A percentile compares a stretch with the other conserved stretches of the same genome.
These are phyloP conservation scores for Astrothelium macrocarpum DNA, from an alignment of 495 filamentous ascomycete species.

Conservation along the genomic window DNA sequence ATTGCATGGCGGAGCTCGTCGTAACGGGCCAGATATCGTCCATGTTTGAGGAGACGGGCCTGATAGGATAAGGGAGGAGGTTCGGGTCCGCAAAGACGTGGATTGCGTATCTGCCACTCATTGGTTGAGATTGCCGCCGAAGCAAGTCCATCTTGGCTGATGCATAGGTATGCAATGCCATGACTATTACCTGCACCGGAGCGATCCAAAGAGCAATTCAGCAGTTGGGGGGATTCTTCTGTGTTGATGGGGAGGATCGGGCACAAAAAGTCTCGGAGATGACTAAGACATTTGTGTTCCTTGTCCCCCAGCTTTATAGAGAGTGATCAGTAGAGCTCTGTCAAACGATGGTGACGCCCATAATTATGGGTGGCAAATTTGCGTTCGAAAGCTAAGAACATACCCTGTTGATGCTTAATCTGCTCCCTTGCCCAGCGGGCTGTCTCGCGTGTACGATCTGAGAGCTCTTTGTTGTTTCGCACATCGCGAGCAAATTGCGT, in stretches of 20 bases:
- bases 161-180: neutral
- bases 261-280: neutral
- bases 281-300: constrained; percentile 1
- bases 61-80: neutral
- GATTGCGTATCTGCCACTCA: neutral
- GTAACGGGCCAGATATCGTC: neutral
- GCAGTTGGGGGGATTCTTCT: neutral
- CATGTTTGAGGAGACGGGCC: neutral
- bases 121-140: neutral
- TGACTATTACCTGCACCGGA: neutral
- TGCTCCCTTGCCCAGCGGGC: constrained; percentile 96
- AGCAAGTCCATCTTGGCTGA: neutral
- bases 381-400: constrained; percentile 3
- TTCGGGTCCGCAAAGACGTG: too few relatives aligned
- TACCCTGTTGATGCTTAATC: constrained; percentile 78
- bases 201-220: neutral
- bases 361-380: too few relatives aligned
- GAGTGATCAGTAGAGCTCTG: neutral
- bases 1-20: neutral
- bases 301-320: neutral
- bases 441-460: constrained; percentile 75
- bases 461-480: constrained; percentile 72
- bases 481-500: constrained; percentile 78
- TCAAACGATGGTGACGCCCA: too few relatives aligned
- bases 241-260: neutral